Evolutionary conservation across 345 rosid genomes (phyloP).

Genomic region (Ricinus communis): DNA sequence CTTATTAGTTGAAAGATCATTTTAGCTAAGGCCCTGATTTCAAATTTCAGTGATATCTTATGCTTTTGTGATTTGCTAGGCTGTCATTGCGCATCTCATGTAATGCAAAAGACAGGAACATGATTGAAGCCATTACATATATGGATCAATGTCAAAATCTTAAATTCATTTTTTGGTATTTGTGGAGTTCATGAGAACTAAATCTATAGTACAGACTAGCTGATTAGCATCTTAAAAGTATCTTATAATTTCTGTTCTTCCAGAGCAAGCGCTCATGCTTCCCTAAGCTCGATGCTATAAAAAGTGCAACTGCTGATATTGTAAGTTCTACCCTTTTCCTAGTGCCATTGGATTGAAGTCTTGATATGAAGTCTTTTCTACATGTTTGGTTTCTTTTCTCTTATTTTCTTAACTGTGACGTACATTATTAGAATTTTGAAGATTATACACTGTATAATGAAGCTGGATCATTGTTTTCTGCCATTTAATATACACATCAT

Average conservation of each 20-base stretch:
- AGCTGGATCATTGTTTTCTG: not conserved
- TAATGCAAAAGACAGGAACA: not conserved
- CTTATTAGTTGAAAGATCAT: not conserved
- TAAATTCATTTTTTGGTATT: not conserved
- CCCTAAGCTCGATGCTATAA: slow-evolving; percentile 86
- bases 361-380: not conserved
- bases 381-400: not conserved
- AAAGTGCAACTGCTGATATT: slow-evolving; percentile 84
- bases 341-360: not conserved
- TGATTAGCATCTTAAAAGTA: slow-evolving; percentile 18
- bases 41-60: not conserved
- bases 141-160: not conserved
- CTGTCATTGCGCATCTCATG: not conserved
- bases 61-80: not conserved
- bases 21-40: too few species aligned
- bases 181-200: not conserved
- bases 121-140: not conserved
- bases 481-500: not conserved
- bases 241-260: slow-evolving; percentile 23
- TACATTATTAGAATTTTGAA: not conserved
- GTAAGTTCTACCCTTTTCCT: slow-evolving; percentile 47
- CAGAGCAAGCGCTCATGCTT: slow-evolving; percentile 83
- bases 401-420: too few species aligned
- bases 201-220: not conserved
- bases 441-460: not conserved